These are phyloP conservation scores for Sanguinoderma infundibulare DNA, from an alignment of 1,284 basidiomycete species.

Conservation along the genomic window DNA sequence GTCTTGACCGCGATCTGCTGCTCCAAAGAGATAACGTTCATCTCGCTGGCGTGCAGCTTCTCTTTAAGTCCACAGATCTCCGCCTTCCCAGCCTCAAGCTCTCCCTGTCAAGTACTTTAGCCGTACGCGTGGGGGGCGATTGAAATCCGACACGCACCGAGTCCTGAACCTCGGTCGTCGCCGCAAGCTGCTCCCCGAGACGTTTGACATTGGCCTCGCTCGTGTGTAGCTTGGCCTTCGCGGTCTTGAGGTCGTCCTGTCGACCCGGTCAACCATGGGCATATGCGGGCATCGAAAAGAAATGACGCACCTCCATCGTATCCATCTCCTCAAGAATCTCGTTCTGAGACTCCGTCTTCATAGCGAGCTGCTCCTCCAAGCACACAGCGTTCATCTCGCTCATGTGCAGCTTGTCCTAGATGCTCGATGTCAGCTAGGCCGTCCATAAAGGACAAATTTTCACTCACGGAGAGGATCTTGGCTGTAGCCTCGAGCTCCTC, in stretches of 20 bases:
- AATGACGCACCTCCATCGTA: not conserved
- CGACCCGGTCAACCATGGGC: not conserved
- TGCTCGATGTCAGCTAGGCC: too few species aligned
- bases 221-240: not conserved
- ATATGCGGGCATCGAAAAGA: not conserved
- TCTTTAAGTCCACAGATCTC: not conserved
- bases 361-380: not conserved
- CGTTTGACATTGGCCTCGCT: not conserved
- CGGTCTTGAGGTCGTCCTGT: not conserved
- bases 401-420: not conserved
- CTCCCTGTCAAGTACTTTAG: too few species aligned
- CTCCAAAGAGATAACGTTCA: not conserved
- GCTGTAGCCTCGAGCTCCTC: not conserved
- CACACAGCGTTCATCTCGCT: not conserved
- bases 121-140: too few species aligned
- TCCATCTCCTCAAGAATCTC: not conserved
- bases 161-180: not conserved
- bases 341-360: not conserved
- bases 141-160: too few species aligned
- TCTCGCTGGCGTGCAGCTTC: not conserved
- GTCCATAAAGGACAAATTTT: not conserved
- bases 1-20: not conserved
- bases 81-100: not conserved
- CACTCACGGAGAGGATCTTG: not conserved
- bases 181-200: not conserved